Evolutionary conservation across 108 stramenopile species (phyloP), one percentile per base, ranked within the genome.

Genomic region (Epithemia pelagica): DNA sequence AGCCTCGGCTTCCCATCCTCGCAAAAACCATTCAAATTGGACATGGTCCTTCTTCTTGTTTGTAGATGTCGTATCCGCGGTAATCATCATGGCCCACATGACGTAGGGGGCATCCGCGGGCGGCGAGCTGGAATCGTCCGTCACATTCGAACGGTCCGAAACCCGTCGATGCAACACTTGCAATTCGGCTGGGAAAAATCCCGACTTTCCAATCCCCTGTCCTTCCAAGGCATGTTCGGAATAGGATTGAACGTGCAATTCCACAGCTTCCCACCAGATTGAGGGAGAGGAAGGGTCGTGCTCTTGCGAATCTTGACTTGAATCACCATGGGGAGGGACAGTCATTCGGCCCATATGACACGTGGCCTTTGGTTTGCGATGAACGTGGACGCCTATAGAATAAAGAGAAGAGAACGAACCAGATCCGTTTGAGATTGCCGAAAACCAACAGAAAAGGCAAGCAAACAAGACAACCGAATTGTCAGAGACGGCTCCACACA

Each of bases 241-340:
- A 1, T 23, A 28, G 32, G 70, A 59, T 37, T 76, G 75, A 21
- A 76, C 66, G 51, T 76, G 75, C n/a, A 71, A 71, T 30, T 76
- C 69, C 2, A 71, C 24, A 3, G 75, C 75, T n/a, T 59, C 58
- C 2, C 30, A 33, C 29, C 25, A 2, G 61, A 21, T 28, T 27
- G 62, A 24, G 20, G 25, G 62, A 23, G 20, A n/a, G 68, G 67
- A 1, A 67, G 31, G 20, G 0, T 61, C 60, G 61, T 61, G 7
- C 56, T 22, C 21, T 32, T 32, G 15, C n/a, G n/a, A n/a, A n/a
- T n/a, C n/a, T n/a, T n/a, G n/a, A n/a, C n/a, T n/a, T n/a, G n/a
- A n/a, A n/a, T n/a, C n/a, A n/a, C n/a, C n/a, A n/a, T n/a, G n/a
- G n/a, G 37, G 37, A 15, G 37, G 10, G 10, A 46, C 15, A 15